Evolutionary conservation across 352 stramenopile genomes (phyloP).

Genomic region (Globisporangium uncinulatum): DNA sequence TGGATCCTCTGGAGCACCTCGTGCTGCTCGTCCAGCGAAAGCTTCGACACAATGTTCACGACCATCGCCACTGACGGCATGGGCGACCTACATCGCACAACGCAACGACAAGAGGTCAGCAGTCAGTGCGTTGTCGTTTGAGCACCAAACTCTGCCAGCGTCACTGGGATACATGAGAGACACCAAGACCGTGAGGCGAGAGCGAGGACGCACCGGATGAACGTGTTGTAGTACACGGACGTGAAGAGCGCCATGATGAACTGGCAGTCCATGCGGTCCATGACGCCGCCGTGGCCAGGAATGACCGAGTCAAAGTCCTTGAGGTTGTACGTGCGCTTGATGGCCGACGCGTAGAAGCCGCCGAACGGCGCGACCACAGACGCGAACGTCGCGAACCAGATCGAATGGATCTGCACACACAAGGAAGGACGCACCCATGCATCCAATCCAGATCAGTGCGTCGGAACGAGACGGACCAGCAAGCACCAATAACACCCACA

Average conservation of each 20-base stretch:
- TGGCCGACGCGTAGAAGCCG: conserved; percentile 97
- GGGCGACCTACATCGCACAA: conserved; percentile 31
- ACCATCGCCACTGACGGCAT: conserved; percentile 63
- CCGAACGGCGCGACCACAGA: conserved; percentile 98
- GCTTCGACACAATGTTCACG: conserved; percentile 62
- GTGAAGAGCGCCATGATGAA: conserved; percentile 94
- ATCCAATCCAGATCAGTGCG: too few relatives aligned
- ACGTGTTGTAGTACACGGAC: conserved; percentile 97
- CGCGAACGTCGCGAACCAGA: conserved; percentile 96
- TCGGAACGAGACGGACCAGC: too few relatives aligned
- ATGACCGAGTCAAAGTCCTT: conserved; percentile 99
- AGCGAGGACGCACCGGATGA: conserved; percentile 75
- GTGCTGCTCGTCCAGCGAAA: conserved; percentile 61
- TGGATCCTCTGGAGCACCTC: conserved; percentile 66
- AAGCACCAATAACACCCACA: neutral
- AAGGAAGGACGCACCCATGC: neutral
- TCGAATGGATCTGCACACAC: conserved; percentile 87
- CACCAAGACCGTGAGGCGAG: too few relatives aligned
- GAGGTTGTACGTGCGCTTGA: conserved; percentile 98
- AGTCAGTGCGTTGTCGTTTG: neutral
- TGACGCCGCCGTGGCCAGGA: conserved; percentile 96
- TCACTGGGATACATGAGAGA: too few relatives aligned
- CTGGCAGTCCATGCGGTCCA: conserved; percentile 98
- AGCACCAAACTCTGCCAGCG: too few relatives aligned
- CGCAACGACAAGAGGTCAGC: neutral